Conservation (phyloP, 352 stramenopile genomes). For the Globisporangium megalacanthum region DNA sequence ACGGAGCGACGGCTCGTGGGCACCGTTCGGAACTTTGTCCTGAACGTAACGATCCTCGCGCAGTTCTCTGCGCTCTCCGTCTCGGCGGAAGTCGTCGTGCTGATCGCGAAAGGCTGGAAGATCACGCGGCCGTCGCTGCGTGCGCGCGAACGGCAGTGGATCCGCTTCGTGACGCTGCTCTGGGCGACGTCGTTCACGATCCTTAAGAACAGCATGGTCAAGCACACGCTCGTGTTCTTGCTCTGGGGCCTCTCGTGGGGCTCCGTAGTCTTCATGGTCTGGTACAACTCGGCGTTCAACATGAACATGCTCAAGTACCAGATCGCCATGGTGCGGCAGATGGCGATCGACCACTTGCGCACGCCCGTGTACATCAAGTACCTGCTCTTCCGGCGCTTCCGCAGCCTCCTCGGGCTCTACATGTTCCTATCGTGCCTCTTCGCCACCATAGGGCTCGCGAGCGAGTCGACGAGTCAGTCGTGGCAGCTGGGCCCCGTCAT, state of each 20-base stretch:
- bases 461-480: constrained; percentile 24
- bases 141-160: constrained; percentile 42
- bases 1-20: constrained; percentile 24
- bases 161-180: constrained; percentile 44
- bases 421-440: constrained; percentile 47
- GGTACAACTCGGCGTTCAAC: constrained; percentile 68
- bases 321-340: constrained; percentile 51
- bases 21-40: constrained; percentile 27
- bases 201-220: constrained; percentile 30
- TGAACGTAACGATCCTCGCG: constrained; percentile 30
- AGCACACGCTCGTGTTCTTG: constrained; percentile 38
- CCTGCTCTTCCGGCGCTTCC: constrained; percentile 54
- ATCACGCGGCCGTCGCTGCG: constrained; percentile 48
- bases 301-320: constrained; percentile 69
- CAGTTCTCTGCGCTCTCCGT: constrained; percentile 41
- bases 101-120: constrained; percentile 68
- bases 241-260: constrained; percentile 53
- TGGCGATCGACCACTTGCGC: constrained; percentile 32
- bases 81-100: constrained; percentile 39
- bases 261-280: constrained; percentile 56
- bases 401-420: constrained; percentile 39
- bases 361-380: constrained; percentile 67
- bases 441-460: constrained; percentile 34
- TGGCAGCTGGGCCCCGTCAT: constrained; percentile 31
- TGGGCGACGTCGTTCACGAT: constrained; percentile 43